These are phyloP conservation scores for Auricularia heimuer DNA, from an alignment of 768 basidiomycete species.

Conservation along the genomic window DNA sequence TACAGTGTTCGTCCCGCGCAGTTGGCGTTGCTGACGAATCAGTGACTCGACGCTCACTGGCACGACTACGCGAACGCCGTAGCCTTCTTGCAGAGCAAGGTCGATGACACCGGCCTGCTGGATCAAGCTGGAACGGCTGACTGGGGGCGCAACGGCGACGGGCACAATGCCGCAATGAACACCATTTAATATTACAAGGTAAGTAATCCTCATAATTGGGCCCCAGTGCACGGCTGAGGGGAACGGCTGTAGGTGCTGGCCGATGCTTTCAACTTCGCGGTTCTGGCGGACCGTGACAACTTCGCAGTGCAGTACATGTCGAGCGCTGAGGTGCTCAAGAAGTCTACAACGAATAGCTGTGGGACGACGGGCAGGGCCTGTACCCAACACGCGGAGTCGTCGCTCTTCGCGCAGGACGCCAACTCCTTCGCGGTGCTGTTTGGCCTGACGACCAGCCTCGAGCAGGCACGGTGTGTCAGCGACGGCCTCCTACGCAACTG, in stretches of 20 bases:
- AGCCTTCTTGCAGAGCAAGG: conserved; percentile 38
- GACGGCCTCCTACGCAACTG: conserved; percentile 29
- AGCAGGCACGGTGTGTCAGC: conserved; percentile 21
- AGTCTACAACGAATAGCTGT: conserved; percentile 42
- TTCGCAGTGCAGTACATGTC: conserved; percentile 29
- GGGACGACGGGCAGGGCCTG: conserved; percentile 38
- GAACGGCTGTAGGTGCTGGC: conserved; percentile 32
- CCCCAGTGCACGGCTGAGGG: neutral
- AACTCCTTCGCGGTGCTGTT: conserved; percentile 49
- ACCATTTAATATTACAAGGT: conserved; percentile 35
- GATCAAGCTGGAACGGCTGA: conserved; percentile 49
- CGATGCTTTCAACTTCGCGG: conserved; percentile 37
- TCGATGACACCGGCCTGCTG: conserved; percentile 39
- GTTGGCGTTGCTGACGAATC: neutral
- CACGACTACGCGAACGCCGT: conserved; percentile 44
- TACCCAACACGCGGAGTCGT: conserved; percentile 47
- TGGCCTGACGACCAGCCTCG: conserved; percentile 34
- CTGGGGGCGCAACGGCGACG: conserved; percentile 49
- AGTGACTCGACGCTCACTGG: conserved; percentile 42
- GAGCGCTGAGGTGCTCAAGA: conserved; percentile 42
- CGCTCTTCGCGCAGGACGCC: conserved; percentile 46
- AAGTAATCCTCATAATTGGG: neutral
- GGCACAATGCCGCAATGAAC: conserved; percentile 47
- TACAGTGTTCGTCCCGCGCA: neutral
- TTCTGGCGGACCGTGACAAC: conserved; percentile 23